Conservation (phyloP, 768 basidiomycete genomes). For the Favolaschia claudopus region DNA sequence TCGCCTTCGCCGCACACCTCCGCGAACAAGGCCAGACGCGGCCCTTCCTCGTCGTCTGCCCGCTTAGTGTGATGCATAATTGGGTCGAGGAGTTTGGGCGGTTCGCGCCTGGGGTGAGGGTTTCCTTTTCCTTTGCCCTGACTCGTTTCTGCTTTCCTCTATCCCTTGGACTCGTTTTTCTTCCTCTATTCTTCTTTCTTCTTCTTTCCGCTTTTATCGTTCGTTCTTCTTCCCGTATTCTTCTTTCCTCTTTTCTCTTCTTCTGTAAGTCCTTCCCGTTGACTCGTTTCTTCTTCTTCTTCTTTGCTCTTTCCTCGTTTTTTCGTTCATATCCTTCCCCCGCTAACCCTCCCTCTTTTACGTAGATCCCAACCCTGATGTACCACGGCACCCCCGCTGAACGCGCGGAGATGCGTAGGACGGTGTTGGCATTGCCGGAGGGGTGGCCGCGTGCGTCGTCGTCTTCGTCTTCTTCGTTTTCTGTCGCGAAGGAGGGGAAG, state of each 20-base stretch:
- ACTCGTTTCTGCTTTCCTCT: neutral
- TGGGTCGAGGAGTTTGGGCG: conserved; percentile 87
- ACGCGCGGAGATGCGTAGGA: conserved; percentile 79
- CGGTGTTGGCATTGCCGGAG: conserved; percentile 51
- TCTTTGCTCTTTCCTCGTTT: neutral
- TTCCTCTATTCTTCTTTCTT: too few relatives aligned
- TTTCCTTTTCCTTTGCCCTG: neutral
- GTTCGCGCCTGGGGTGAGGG: conserved; percentile 76
- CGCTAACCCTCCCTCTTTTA: too few relatives aligned
- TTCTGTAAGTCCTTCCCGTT: too few relatives aligned
- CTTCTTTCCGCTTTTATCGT: too few relatives aligned
- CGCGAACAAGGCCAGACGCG: conserved; percentile 73
- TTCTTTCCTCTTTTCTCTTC: conserved; percentile 1
- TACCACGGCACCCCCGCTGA: conserved; percentile 89
- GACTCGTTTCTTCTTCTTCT: too few relatives aligned
- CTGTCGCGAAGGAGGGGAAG: conserved; percentile 29
- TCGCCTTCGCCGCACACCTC: conserved; percentile 91
- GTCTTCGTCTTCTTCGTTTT: conserved; percentile 31
- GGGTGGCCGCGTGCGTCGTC: conserved; percentile 22
- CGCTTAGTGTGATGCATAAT: conserved; percentile 91
- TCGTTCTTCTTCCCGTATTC: too few relatives aligned
- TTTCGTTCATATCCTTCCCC: neutral
- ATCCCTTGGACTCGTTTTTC: neutral
- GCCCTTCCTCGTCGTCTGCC: conserved; percentile 90
- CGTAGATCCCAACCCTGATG: conserved; percentile 83